Evolutionary conservation across 2,329 filamentous ascomycete genomes (phyloP), one percentile per base, ranked within the genome.

Genomic region (Botrytis galanthina): DNA sequence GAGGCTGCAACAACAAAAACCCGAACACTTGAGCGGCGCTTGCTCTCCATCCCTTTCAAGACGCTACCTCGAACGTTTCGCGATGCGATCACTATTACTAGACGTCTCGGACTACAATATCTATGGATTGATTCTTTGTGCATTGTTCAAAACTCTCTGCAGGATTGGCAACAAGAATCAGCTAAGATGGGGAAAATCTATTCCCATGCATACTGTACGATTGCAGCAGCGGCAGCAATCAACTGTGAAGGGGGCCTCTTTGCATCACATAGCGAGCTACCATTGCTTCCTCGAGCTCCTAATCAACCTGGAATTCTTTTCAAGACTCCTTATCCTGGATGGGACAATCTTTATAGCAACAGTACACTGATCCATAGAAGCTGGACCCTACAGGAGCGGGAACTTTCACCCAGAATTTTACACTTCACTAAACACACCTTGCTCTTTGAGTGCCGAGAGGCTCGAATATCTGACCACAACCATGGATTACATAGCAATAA

Each of bases 111-210:
- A 44, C 35, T 73, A 46, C 64, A 61, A 20, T 62, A 59, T 39
- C 32, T 73, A 44, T 73, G 71, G 71, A 70, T 73, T 42, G 63
- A 73, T 54, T 73, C 71, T 18, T 29, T 73, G 9, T 73, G 71
- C 14, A 73, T 73, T 26, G 39, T 73, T 42, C 63, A 73, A 69
- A 54, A 73, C 63, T 62, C 73, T 51, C 22, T 29, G 18, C 70
- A 74, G 54, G 77, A 78, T 60, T 76, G 77, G 77, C 59, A 74
- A 37, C 62, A 57, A 48, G 74, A 78, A 54, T 71, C 75, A 6
- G 68, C 73, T 26, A 44, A 64, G 37, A 78, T 78, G 77, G 73
- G 69, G 0, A 69, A 74, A 42, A 70, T 78, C 7, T 78, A 76
- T 48, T 69, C 67, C 10, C 59, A 75, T 39, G 63, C 54, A 26